Evolutionary conservation across 1,284 basidiomycete species (phyloP).

Genomic region (Trametes hirsuta): DNA sequence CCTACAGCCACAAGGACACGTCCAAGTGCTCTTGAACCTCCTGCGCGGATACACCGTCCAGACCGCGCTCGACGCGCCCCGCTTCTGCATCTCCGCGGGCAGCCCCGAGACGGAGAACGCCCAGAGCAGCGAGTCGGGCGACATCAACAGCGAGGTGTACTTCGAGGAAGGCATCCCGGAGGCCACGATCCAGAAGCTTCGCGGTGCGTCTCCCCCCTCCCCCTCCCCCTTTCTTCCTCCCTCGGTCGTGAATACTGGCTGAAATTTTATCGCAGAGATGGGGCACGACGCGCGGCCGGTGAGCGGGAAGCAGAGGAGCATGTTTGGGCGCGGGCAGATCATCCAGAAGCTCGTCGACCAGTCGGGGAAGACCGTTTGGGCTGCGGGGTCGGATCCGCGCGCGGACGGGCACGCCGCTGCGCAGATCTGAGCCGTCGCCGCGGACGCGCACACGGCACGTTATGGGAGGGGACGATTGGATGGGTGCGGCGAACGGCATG

Average conservation of each 20-base stretch:
- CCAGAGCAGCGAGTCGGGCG: slow-evolving; percentile 54
- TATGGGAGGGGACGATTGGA: not conserved
- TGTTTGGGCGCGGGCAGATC: slow-evolving; percentile 93
- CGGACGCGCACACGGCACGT: not conserved
- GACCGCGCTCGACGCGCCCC: slow-evolving; percentile 87
- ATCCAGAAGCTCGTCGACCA: slow-evolving; percentile 78
- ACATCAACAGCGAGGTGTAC: slow-evolving; percentile 83
- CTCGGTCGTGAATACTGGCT: not conserved
- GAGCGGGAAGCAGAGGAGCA: slow-evolving; percentile 62
- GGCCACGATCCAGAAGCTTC: slow-evolving; percentile 63
- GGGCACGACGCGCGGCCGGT: slow-evolving; percentile 81
- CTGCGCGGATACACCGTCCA: slow-evolving; percentile 86
- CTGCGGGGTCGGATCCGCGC: slow-evolving; percentile 84
- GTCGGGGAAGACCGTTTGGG: slow-evolving; percentile 79
- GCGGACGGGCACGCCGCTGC: slow-evolving; percentile 87
- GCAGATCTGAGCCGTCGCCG: slow-evolving; percentile 65
- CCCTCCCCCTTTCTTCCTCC: not conserved
- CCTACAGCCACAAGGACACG: slow-evolving; percentile 81
- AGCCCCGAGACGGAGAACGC: slow-evolving; percentile 64
- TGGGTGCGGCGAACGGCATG: not conserved
- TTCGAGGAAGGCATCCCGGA: slow-evolving; percentile 82
- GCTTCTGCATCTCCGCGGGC: slow-evolving; percentile 94
- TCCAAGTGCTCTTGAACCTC: slow-evolving; percentile 93
- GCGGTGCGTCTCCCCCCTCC: slow-evolving; percentile 48
- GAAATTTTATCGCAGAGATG: slow-evolving; percentile 56